Percentiles rank a stretch among this genome's conserved stretches.
phyloP scores from a whole-genome alignment of 305 asterid species.

The Solanum hybrid region DNA sequence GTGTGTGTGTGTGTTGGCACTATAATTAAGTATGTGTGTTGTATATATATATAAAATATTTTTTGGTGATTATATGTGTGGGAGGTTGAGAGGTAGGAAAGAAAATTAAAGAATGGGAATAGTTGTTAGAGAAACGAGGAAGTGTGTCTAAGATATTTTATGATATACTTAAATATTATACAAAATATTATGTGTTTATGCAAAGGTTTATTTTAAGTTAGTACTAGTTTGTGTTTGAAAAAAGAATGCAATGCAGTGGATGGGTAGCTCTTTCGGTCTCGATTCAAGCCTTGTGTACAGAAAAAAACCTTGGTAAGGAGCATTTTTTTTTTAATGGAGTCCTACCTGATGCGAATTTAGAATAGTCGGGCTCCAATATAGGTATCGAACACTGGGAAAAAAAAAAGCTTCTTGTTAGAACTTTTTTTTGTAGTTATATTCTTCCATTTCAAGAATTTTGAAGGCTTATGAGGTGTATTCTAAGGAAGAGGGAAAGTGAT shows the following conservation, averaged over 20 bases:
- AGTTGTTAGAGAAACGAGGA: background rate
- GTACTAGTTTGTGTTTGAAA: background rate
- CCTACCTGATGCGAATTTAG: accelerated
- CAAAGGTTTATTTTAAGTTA: background rate
- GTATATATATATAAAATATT: background rate
- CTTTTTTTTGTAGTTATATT: background rate
- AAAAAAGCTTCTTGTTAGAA: too few species aligned
- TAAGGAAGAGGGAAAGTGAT: background rate
- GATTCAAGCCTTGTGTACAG: background rate
- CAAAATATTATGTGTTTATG: background rate
- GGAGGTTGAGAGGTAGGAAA: conserved; percentile 3
- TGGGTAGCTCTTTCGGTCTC: too few species aligned
- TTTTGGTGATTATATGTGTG: background rate
- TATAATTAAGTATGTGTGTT: background rate
- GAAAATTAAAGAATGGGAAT: background rate
- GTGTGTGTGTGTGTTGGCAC: background rate
- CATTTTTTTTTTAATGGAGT: accelerated
- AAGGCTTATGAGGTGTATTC: background rate
- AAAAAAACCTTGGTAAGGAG: background rate
- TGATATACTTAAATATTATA: background rate
- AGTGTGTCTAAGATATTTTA: background rate
- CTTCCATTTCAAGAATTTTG: background rate
- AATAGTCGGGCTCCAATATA: background rate
- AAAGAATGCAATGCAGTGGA: background rate
- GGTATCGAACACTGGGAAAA: accelerated